Base-by-base conservation (phyloP, 1,284 basidiomycete species). In the Erythrobasidium hasegawianum region DNA sequence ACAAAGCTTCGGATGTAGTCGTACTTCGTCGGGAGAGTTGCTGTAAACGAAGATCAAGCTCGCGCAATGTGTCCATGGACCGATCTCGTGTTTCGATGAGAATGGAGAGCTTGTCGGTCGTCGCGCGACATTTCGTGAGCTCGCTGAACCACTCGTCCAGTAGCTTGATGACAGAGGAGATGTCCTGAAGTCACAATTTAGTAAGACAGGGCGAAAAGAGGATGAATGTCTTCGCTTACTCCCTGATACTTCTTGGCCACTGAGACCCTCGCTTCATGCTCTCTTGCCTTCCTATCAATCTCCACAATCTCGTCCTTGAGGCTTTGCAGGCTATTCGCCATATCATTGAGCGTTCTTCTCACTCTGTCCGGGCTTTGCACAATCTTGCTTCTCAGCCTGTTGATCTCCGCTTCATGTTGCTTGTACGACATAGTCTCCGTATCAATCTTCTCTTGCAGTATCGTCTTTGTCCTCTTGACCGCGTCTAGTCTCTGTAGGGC, bases 351-450 rank as follows among this genome's bases (percentile, higher is more conserved):
- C 8, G 68, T 60, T 41, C 61, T 62, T 20, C 64, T 59, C 18
- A 69, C 68, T 53, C 68, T 59, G 38, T 69, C 64, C 2, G 68
- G 68, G n/a, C 55, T 59, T 38, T 69, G 68, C 16, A 69, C 64
- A 29, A 69, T 69, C 47, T 58, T 39, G 0, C 20, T n/a, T 22
- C 68, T 20, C 13, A 69, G 45, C n/a, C 68, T 47, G 8, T 54
- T 55, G 27, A 66, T 59, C 27, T 69, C 68, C 2, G 56, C 68
- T 27, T 69, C 62, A 49, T 69, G 62, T 38, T 57, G 47, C 40
- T 57, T 57, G 45, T 59, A 18, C 11, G 27, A 33, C 64, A 59
- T 59, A 13, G 57, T 61, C 10, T 52, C 40, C 26, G 55, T 58
- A 38, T 69, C 64, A 26, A 66, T 50, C 29, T 41, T 59, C 47